Percentiles rank a stretch among this genome's conserved stretches.
Conservation (phyloP, 495 filamentous ascomycete genomes). For the Aspergillus bridgeri region DNA sequence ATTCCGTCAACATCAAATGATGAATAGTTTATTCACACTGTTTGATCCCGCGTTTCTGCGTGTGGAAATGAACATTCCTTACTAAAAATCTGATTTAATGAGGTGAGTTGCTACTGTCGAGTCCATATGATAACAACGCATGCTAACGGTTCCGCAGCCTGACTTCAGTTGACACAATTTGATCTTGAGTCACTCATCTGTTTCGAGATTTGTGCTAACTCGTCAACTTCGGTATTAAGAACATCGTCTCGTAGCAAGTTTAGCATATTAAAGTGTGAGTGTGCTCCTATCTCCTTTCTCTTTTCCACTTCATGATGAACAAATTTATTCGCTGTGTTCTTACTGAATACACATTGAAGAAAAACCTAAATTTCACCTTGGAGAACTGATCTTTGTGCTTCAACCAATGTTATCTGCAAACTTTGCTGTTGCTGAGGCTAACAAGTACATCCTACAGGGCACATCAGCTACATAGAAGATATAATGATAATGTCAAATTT, state of each 20-base stretch:
- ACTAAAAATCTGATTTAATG: constrained; percentile 99
- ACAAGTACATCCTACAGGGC: neutral
- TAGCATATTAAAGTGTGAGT: constrained; percentile 27
- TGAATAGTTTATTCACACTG: constrained; percentile 94
- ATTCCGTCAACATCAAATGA: constrained; percentile 57
- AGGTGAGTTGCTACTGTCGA: constrained; percentile 53
- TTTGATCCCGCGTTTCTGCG: constrained; percentile 67
- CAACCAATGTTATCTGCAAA: constrained; percentile 3
- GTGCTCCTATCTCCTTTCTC: constrained; percentile 3
- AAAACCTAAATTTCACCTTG: constrained; percentile 80
- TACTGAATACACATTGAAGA: constrained; percentile 72
- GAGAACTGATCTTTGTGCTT: constrained; percentile 73
- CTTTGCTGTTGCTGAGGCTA: constrained; percentile 20
- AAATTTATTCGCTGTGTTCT: constrained; percentile 76
- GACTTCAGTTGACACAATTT: constrained; percentile 43
- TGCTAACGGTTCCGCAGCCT: constrained; percentile 48
- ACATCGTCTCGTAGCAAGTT: constrained; percentile 15
- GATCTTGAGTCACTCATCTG: constrained; percentile 25
- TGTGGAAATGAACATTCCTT: constrained; percentile 72
- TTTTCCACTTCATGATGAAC: constrained; percentile 57
- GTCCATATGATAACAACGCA: neutral
- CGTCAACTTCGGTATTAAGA: constrained; percentile 22
- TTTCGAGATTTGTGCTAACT: constrained; percentile 33
- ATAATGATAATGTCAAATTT: neutral
- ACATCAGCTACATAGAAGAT: neutral